phyloP scores from a whole-genome alignment of 768 basidiomycete species.

The Cubamyces lactineus region DNA sequence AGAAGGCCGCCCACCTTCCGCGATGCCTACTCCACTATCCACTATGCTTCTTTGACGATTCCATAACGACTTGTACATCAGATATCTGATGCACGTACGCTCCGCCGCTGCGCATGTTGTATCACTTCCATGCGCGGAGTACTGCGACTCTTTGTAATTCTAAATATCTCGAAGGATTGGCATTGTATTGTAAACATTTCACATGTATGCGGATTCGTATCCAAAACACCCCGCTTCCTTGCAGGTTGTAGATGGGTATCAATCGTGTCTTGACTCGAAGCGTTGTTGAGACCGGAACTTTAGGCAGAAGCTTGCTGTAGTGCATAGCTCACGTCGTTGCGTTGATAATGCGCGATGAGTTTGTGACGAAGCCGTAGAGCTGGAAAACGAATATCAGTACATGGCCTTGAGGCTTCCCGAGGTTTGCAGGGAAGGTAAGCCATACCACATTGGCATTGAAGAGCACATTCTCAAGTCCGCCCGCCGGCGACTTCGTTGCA shows the following conservation, averaged over 20 bases:
- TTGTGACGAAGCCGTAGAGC: slow-evolving; percentile 57
- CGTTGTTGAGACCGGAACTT: no score
- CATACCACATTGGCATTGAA: slow-evolving; percentile 59
- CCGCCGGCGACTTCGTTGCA: slow-evolving; percentile 64
- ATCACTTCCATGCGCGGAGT: neutral
- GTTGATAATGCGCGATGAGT: slow-evolving; percentile 36
- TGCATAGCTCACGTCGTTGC: slow-evolving; percentile 7
- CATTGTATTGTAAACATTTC: slow-evolving; percentile 22
- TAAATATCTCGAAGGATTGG: neutral
- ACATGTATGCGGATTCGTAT: no score
- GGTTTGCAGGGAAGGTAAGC: slow-evolving; percentile 13
- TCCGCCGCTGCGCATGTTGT: neutral
- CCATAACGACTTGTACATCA: neutral
- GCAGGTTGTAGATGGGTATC: no score
- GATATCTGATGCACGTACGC: neutral
- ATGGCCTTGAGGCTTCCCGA: no score
- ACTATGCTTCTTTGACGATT: neutral
- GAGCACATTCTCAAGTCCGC: slow-evolving; percentile 58
- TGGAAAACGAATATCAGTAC: no score
- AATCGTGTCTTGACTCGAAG: no score
- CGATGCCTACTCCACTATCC: neutral
- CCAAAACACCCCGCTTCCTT: neutral
- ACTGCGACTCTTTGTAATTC: neutral
- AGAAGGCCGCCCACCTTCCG: slow-evolving; percentile 1
- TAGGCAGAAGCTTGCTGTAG: no score